Evolutionary conservation across 2,329 filamentous ascomycete genomes (phyloP), one percentile per base, ranked within the genome.

Genomic region (Onygena corvina): DNA sequence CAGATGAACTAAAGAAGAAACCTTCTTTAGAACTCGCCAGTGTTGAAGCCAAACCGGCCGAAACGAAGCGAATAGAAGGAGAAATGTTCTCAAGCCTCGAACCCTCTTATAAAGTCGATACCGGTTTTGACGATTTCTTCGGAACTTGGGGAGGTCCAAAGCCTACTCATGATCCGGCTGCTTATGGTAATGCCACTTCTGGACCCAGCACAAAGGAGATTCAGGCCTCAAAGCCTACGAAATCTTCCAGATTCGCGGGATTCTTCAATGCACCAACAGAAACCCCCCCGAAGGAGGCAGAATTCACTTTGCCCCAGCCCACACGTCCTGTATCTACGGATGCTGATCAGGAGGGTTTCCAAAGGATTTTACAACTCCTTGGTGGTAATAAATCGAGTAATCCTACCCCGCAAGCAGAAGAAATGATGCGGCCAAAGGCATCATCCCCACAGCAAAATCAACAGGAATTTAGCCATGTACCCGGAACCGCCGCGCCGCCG

Each of bases 281-380:
- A 54, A 77, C 80, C 12, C 70, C 73, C 50, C 64, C 64, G 16
- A 67, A 59, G 30, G 56, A 54, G 25, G 51, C 51, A 27, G 55
- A 46, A 56, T 64, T 48, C 60, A 51, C 38, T 58, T 58, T 48
- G 45, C 53, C 60, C 7, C 62, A 65, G 48, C 64, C 67, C 44
- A 56, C 66, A 16, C 68, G 72, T 8, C 67, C 72, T 35, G 64
- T 64, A 23, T 60, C 65, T 3, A 62, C 63, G 4, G 79, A 81
- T 53, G 77, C 80, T 47, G 89, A 94, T 60, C 86, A 87, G 64
- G 84, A 88, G 63, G 89, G 87, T 1, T 94, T 95, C 66, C 79
- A 87, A 56, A 78, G 81, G 38, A 77, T 95, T 40, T 71, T 94
- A 30, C 78, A 84, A 57, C 93, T 94, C 75, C 76, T 94, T 34